These are phyloP conservation scores for Macrophomina phaseolina DNA, from an alignment of 2,329 filamentous ascomycete genomes.

Conservation along the genomic window DNA sequence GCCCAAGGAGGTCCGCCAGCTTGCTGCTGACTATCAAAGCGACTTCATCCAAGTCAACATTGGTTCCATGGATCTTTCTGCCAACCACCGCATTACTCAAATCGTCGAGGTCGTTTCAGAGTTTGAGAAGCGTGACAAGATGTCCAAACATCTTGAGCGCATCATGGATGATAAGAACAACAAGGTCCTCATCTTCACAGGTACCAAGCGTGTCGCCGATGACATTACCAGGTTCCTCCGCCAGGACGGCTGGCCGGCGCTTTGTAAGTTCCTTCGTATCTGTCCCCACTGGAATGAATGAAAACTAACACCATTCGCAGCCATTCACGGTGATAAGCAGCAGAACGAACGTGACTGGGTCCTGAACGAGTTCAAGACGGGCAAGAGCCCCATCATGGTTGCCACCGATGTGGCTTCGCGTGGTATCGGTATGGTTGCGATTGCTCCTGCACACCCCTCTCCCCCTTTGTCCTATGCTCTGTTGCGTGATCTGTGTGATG, in stretches of 20 bases:
- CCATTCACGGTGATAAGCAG: conserved; percentile 99
- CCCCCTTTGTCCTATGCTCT: conserved; percentile 42
- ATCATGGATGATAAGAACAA: conserved; percentile 96
- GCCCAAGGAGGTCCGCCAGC: conserved; percentile 96
- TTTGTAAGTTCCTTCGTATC: conserved; percentile 69
- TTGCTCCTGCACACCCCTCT: conserved; percentile 47
- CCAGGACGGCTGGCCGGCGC: conserved; percentile 96
- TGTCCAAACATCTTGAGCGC: conserved; percentile 97
- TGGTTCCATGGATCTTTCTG: conserved; percentile 91
- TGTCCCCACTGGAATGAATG: conserved; percentile 31
- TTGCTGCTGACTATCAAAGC: conserved; percentile 87
- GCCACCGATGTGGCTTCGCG: conserved; percentile 99
- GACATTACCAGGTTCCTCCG: conserved; percentile 97
- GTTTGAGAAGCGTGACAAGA: conserved; percentile 95
- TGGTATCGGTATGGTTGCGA: conserved; percentile 98
- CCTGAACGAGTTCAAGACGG: conserved; percentile 98
- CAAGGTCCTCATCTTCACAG: conserved; percentile 93
- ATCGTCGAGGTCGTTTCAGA: conserved; percentile 95
- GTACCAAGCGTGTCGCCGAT: conserved; percentile 88
- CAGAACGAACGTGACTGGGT: conserved; percentile 99
- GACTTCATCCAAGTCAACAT: conserved; percentile 99
- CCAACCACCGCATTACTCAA: conserved; percentile 98
- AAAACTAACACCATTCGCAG: conserved; percentile 59
- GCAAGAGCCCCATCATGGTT: conserved; percentile 99
- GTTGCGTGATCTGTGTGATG: conserved; percentile 71